These are phyloP conservation scores for Penicillium sp. DNA, from an alignment of 2,329 filamentous ascomycete genomes.

Conservation along the genomic window DNA sequence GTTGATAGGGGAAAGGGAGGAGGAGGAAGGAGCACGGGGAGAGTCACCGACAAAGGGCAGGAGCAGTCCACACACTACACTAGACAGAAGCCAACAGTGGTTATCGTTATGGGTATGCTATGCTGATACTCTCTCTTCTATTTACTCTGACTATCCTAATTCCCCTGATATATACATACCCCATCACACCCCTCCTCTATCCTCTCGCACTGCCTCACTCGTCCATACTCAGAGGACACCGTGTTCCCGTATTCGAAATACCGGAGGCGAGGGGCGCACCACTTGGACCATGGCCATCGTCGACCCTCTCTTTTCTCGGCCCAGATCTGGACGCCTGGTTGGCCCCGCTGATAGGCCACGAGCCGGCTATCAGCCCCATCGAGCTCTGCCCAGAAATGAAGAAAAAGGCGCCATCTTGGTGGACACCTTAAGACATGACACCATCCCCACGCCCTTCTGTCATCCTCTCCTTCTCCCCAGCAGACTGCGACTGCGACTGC, in stretches of 20 bases:
- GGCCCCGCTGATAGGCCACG: conserved; percentile 18
- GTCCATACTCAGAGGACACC: conserved; percentile 17
- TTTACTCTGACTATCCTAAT: no score
- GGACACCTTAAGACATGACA: conserved; percentile 9
- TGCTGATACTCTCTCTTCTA: no score
- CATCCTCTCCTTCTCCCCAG: conserved; percentile 1
- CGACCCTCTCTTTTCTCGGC: conserved; percentile 14
- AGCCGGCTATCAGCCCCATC: conserved; percentile 9
- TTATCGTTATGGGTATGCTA: conserved; percentile 37
- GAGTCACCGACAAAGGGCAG: conserved; percentile 3
- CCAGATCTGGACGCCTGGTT: conserved; percentile 14
- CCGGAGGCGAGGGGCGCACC: conserved; percentile 21
- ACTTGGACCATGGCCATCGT: conserved; percentile 1
- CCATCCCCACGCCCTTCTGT: conserved; percentile 1
- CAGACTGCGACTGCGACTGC: no score
- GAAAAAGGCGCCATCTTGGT: conserved; percentile 1
- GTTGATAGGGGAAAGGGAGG: conserved; percentile 6
- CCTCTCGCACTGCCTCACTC: not conserved
- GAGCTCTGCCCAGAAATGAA: not conserved
- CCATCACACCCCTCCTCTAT: not conserved
- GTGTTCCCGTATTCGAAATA: conserved; percentile 23
- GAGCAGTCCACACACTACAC: no score
- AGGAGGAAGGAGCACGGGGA: conserved; percentile 18
- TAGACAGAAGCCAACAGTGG: no score
- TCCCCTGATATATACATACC: no score